phyloP scores from a whole-genome alignment of 306 rosid genomes.

The Pterocarpus macrocarpus region DNA sequence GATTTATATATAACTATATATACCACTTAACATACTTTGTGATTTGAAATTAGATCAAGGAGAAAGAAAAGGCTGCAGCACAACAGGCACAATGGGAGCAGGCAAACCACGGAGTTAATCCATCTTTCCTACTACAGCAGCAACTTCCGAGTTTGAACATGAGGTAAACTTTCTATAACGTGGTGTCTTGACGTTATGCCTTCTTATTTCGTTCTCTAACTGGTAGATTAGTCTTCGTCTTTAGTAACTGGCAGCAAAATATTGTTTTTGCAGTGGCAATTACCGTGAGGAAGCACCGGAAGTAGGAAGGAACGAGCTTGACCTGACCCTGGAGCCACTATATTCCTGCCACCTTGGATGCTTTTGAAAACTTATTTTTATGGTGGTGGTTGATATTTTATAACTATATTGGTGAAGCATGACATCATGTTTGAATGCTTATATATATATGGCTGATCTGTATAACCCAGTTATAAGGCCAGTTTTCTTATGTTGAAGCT shows the following conservation, averaged over 20 bases:
- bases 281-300: constrained; percentile 59
- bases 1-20: neutral
- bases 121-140: constrained; percentile 57
- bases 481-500: constrained; percentile 31
- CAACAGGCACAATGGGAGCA: constrained; percentile 73
- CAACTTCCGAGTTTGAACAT: constrained; percentile 72
- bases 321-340: constrained; percentile 76
- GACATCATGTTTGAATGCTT: constrained; percentile 52
- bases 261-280: constrained; percentile 58
- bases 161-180: constrained; percentile 54
- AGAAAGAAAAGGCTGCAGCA: constrained; percentile 68
- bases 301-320: constrained; percentile 73
- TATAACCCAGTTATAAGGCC: constrained; percentile 15
- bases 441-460: constrained; percentile 31
- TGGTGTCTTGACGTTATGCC: neutral
- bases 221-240: neutral
- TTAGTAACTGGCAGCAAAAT: neutral
- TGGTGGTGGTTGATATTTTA: neutral
- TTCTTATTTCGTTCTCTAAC: constrained; percentile 11
- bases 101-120: constrained; percentile 60
- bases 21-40: neutral
- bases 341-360: constrained; percentile 75
- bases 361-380: constrained; percentile 52
- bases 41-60: constrained; percentile 69
- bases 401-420: constrained; percentile 12